Evolutionary conservation across 78 protist genomes (phyloP).

Genomic region (Andalucia godoyi): DNA sequence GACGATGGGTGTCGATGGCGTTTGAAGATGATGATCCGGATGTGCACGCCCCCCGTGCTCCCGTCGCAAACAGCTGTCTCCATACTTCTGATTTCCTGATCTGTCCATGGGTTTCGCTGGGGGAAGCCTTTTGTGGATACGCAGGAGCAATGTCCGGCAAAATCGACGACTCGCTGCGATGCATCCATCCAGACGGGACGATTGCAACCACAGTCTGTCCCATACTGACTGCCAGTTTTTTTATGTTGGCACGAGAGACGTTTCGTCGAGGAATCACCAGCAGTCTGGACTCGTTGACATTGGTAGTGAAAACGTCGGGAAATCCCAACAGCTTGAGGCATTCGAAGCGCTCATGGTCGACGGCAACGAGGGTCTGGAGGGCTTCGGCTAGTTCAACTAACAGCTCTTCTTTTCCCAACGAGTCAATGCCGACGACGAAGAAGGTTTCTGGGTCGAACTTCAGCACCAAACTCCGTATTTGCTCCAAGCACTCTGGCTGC

Average conservation of each 20-base stretch:
- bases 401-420: slow-evolving; percentile 47
- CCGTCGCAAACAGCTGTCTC: background rate
- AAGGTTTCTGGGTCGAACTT: background rate
- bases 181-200: slow-evolving; percentile 11
- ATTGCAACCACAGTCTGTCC: background rate
- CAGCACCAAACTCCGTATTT: background rate
- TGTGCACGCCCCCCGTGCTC: too few relatives aligned
- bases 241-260: too few relatives aligned
- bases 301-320: slow-evolving; percentile 14
- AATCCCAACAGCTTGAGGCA: background rate
- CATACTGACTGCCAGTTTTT: background rate
- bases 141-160: background rate
- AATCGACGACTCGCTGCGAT: background rate
- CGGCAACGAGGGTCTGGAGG: slow-evolving; percentile 12
- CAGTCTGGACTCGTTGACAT: background rate
- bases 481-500: background rate
- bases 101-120: background rate
- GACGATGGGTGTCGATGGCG: background rate
- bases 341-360: slow-evolving; percentile 11
- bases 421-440: slow-evolving; percentile 26
- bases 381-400: slow-evolving; percentile 18
- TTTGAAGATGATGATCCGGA: background rate
- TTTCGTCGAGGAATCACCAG: background rate
- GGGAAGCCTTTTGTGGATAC: background rate
- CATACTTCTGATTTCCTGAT: background rate